phyloP scores from a whole-genome alignment of 2,329 filamentous ascomycete species.

The Apiospora hydei region DNA sequence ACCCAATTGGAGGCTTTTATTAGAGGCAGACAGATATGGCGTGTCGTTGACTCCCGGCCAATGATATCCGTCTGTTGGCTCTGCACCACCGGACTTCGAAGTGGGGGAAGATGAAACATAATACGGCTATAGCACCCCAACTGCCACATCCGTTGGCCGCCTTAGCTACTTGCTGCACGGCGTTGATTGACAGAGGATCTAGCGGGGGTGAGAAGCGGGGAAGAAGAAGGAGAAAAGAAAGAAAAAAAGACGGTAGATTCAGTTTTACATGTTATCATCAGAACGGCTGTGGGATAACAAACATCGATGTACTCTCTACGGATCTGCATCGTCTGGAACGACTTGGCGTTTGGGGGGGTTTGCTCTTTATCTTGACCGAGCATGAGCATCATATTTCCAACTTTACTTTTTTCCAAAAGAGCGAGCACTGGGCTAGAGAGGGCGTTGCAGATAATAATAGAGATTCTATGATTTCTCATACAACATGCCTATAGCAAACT shows the following conservation, averaged over 20 bases:
- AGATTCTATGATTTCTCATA: neutral
- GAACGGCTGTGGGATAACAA: neutral
- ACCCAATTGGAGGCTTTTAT: neutral
- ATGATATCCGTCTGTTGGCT: neutral
- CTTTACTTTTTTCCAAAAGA: neutral
- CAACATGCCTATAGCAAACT: neutral
- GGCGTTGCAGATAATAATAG: neutral
- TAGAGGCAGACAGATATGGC: neutral
- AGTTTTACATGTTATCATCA: neutral
- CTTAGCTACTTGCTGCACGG: neutral
- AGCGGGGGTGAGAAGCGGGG: neutral
- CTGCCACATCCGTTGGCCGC: neutral
- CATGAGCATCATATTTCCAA: neutral
- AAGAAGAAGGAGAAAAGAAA: neutral
- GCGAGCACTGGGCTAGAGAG: neutral
- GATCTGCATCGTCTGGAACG: slow-evolving; percentile 2
- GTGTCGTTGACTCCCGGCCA: slow-evolving; percentile 1
- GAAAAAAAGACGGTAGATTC: neutral
- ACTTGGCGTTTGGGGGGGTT: slow-evolving; percentile 2
- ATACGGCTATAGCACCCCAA: slow-evolving; percentile 3
- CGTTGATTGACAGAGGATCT: neutral
- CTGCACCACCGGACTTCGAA: slow-evolving; percentile 17
- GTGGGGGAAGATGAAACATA: slow-evolving; percentile 18
- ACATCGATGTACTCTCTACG: slow-evolving; percentile 4
- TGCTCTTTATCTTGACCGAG: neutral